Evolutionary conservation across 2,329 filamentous ascomycete species (phyloP), one percentile per base, ranked within the genome.

Genomic region (Kalmusia sp.): DNA sequence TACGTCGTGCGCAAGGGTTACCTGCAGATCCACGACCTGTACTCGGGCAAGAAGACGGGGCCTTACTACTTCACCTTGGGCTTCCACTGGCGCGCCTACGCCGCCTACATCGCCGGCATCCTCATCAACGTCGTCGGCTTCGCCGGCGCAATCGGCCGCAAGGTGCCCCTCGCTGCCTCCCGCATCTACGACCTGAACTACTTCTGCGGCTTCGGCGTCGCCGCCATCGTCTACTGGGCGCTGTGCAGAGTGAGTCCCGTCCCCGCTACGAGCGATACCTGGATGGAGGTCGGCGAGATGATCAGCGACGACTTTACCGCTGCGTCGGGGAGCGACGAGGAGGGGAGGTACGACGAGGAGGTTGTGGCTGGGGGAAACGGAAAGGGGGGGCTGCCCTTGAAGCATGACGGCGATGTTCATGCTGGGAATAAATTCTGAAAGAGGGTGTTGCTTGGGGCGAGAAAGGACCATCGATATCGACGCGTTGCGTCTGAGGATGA

Each of bases 141-240:
- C 61, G 92, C 87, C 1, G 92, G 91, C 2, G 92, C 90, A 0
- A 84, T 96, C 22, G 91, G 91, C 1, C 74, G 71, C 17, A 69
- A 77, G 0, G 91, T 96, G 0, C 93, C 93, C 0, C 79, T 84
- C 5, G 92, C 89, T 1, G 93, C 93, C 0, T 86, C 83, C 1
- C 96, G 96, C 69, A 86, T 97, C 54, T 97, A 96, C 79, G 90
- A 92, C 61, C 69, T 97, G 64, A 96, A 96, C 75, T 97, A 93
- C 79, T 96, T 97, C 72, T 84, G 84, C 37, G 93, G 93, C 0
- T 93, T 96, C 70, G 79, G 91, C 40, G 83, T 96, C 9, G 84
- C 91, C 0, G 79, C 79, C 0, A 69, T 59, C 0, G 76, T 87
- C 6, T 97, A 97, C 76, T 96, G 84, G 77, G 49, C 72, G 0